A percentile compares a stretch with the other conserved stretches of the same genome.
Evolutionary conservation across 208 protist genomes (phyloP).

Genomic region (Sergeia podlipaevii): DNA sequence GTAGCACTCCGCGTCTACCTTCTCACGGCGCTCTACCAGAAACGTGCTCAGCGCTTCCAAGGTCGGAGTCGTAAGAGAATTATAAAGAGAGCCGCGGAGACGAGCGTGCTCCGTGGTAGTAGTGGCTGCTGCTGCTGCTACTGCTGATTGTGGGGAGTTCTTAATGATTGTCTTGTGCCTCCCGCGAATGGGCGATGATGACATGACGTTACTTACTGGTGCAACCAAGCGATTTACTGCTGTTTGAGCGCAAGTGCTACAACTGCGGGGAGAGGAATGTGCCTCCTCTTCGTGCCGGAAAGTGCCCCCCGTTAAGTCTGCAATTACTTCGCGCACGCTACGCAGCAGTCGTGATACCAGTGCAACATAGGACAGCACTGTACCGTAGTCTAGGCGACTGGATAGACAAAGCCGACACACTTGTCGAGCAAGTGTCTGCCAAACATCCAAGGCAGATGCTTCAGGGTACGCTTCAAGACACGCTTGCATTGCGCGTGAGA

Average conservation of each 20-base stretch:
- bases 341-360: not conserved
- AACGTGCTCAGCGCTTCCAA: not conserved
- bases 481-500: constrained; percentile 5
- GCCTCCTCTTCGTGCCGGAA: too few relatives aligned
- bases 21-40: not conserved
- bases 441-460: not conserved
- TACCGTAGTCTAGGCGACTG: constrained; percentile 13
- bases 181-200: too few relatives aligned
- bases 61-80: not conserved
- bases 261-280: too few relatives aligned
- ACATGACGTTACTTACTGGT: too few relatives aligned
- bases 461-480: constrained; percentile 5
- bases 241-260: too few relatives aligned
- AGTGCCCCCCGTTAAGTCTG: too few relatives aligned
- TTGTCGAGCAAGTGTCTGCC: constrained; percentile 7
- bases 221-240: too few relatives aligned
- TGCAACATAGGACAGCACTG: not conserved
- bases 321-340: too few relatives aligned
- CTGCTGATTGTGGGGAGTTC: not conserved
- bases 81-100: too few relatives aligned
- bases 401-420: constrained; percentile 10
- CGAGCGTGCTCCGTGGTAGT: not conserved
- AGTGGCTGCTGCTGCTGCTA: not conserved
- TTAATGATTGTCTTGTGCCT: too few relatives aligned
- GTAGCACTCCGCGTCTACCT: constrained; percentile 14